Percentiles rank a stretch among this genome's conserved stretches.
Conservation (phyloP, 1,284 basidiomycete genomes). For the Cutaneotrichosporon mucoides region DNA sequence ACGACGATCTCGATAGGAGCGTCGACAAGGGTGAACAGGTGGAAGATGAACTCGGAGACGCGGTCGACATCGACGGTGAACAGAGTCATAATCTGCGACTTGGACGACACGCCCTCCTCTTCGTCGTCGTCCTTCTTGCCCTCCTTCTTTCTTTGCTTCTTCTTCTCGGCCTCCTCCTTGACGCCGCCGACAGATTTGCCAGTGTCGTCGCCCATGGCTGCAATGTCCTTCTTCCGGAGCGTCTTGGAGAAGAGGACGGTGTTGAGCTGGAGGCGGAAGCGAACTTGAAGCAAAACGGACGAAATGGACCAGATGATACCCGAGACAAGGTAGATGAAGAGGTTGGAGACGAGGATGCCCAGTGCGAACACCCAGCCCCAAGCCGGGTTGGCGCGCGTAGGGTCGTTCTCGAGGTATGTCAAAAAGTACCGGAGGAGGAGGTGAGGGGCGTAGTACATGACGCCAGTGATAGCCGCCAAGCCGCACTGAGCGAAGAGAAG, state of each 20-base stretch:
- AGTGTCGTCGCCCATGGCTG: conserved; percentile 42
- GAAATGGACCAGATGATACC: conserved; percentile 47
- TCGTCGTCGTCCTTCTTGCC: conserved; percentile 49
- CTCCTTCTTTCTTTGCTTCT: conserved; percentile 37
- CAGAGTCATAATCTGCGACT: conserved; percentile 72
- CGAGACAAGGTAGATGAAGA: conserved; percentile 53
- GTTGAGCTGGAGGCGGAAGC: conserved; percentile 76
- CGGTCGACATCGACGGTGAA: conserved; percentile 83
- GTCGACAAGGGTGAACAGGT: conserved; percentile 57
- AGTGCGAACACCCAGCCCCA: conserved; percentile 52
- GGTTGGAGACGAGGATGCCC: conserved; percentile 65
- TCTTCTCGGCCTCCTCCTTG: conserved; percentile 36
- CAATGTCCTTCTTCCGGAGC: conserved; percentile 78
- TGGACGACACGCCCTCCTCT: conserved; percentile 76
- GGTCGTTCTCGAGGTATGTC: conserved; percentile 62
- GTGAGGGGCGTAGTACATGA: conserved; percentile 72
- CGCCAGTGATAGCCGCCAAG: conserved; percentile 62
- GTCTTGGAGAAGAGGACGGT: conserved; percentile 83
- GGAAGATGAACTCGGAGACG: conserved; percentile 77
- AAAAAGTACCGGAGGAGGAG: conserved; percentile 69
- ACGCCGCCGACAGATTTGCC: conserved; percentile 25
- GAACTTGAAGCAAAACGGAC: conserved; percentile 44
- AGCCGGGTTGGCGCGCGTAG: conserved; percentile 51
- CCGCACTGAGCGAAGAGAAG: conserved; percentile 51
- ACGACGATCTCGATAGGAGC: conserved; percentile 81